Evolutionary conservation across 2,329 filamentous ascomycete genomes (phyloP), one percentile per base, ranked within the genome.

Genomic region (Fusarium sp.): DNA sequence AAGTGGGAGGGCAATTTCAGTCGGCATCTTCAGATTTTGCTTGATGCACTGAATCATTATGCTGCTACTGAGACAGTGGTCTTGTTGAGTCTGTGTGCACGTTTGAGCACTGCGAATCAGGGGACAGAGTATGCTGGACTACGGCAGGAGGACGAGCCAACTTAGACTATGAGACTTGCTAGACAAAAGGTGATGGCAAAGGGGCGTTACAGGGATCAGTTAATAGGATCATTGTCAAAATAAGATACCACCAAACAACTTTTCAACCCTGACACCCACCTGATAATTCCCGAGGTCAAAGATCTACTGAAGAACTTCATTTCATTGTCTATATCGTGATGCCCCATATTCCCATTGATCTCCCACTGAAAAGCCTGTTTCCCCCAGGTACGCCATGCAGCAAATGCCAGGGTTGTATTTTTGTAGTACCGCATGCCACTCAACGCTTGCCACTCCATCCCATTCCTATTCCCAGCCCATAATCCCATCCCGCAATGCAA

Each of bases 11-110:
- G 92, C 73, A 97, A 97, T 79, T 99, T 99, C 80, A 93, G 92
- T 63, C 86, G 94, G 51, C 95, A 98, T 82, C 83, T 99, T 76
- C 95, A 97, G 84, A 97, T 98, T 74, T 82, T 99, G 77, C 90
- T 98, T 41, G 96, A 98, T 80, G 95, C 94, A 68, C 86, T 99
- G 70, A 98, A 99, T 77, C 97, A 98, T 82, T 97, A 98, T 77
- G 96, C 96, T 6, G 96, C 96, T 0, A 98, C 96, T 0, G 96
- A 99, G 84, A 98, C 96, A 42, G 95, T 98, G 7, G 96, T 97
- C 23, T 87, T 99, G 73, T 84, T 98, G 70, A 95, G 95, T 73
- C 85, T 99, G 21, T 97, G 94, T 79, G 94, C 94, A 18, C 84
- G 94, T 68, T 80, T 97, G 78, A 95, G 92, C 77, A 94, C 92